These are phyloP conservation scores for Paxillus involutus DNA, from an alignment of 768 basidiomycete genomes.

Conservation along the genomic window DNA sequence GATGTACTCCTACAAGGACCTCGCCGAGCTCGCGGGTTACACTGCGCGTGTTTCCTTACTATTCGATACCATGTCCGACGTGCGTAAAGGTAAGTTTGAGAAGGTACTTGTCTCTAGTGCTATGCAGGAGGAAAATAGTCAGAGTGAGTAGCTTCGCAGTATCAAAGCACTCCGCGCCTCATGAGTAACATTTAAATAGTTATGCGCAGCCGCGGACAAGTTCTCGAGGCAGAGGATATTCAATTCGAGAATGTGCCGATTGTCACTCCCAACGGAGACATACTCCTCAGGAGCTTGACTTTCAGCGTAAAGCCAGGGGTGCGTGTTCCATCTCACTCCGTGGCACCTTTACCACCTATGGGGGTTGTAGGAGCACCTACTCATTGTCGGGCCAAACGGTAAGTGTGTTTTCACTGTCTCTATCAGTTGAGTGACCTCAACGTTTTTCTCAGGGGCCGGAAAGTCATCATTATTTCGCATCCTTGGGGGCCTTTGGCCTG, in stretches of 20 bases:
- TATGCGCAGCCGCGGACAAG: slow-evolving; percentile 71
- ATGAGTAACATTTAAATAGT: slow-evolving; percentile 44
- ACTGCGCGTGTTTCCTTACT: slow-evolving; percentile 88
- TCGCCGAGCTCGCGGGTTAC: slow-evolving; percentile 94
- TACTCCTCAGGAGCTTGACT: slow-evolving; percentile 79
- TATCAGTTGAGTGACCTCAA: neutral
- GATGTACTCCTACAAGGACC: slow-evolving; percentile 97
- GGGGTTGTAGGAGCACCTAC: slow-evolving; percentile 70
- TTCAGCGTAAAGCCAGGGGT: slow-evolving; percentile 91
- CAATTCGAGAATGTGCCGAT: slow-evolving; percentile 92
- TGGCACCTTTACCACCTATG: slow-evolving; percentile 1
- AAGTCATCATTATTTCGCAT: slow-evolving; percentile 96
- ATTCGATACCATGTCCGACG: slow-evolving; percentile 88
- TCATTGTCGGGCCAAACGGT: slow-evolving; percentile 96
- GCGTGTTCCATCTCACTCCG: slow-evolving; percentile 4
- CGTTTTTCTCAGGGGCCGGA: slow-evolving; percentile 59
- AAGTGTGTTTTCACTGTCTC: slow-evolving; percentile 1
- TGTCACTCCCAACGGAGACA: slow-evolving; percentile 93
- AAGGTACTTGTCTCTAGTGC: slow-evolving; percentile 84
- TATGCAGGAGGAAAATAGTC: slow-evolving; percentile 67
- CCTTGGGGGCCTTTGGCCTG: slow-evolving; percentile 94
- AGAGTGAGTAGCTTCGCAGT: slow-evolving; percentile 49
- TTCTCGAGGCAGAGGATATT: slow-evolving; percentile 87
- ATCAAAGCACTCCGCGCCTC: neutral
- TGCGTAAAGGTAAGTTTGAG: slow-evolving; percentile 80